phyloP scores from a whole-genome alignment of 345 rosid species.

The Eucalyptus marginata region DNA sequence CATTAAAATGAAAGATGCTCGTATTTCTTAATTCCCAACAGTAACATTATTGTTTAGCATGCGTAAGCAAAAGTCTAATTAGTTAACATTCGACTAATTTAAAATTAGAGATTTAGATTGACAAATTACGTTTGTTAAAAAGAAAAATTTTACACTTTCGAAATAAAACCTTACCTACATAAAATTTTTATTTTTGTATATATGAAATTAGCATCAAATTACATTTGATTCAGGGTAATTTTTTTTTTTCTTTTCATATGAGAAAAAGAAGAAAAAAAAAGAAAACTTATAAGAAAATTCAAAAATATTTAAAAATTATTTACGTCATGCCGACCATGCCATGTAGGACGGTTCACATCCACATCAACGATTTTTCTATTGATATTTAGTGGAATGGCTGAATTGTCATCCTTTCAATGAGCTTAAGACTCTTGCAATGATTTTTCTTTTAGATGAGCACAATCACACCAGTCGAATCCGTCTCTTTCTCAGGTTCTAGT shows the following conservation, averaged over 20 bases:
- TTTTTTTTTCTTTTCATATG: neutral
- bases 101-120: neutral
- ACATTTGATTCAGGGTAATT: neutral
- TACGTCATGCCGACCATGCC: neutral
- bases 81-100: neutral
- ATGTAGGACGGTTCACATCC: rapidly evolving
- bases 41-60: neutral
- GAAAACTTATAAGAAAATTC: neutral
- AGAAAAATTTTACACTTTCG: neutral
- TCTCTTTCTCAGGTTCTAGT: neutral
- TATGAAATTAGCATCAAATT: neutral
- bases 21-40: neutral
- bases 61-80: neutral
- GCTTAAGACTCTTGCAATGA: neutral
- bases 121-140: neutral
- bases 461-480: neutral
- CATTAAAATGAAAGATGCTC: neutral
- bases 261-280: no score
- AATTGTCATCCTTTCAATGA: neutral
- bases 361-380: rapidly evolving
- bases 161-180: neutral
- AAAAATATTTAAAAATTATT: no score
- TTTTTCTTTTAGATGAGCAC: neutral
- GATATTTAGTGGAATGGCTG: no score
- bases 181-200: neutral